Percentiles rank a stretch among this genome's conserved stretches.
These are phyloP conservation scores for Blastobotrys persicus DNA, from an alignment of 1,139 yeast species.

Conservation along the genomic window DNA sequence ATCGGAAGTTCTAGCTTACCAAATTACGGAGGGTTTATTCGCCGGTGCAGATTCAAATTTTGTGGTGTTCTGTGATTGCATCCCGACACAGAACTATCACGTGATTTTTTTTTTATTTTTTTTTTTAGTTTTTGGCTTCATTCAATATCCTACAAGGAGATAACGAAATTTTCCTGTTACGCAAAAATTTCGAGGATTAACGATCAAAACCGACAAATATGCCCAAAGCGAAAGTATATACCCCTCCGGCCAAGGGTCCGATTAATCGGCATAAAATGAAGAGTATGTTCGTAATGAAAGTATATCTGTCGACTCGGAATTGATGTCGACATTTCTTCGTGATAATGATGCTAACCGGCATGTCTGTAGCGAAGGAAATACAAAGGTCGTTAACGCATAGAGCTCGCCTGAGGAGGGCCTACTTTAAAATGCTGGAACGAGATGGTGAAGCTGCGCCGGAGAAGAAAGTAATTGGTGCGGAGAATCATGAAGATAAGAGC, in stretches of 20 bases:
- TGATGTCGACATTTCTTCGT: too few species aligned
- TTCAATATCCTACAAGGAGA: too few species aligned
- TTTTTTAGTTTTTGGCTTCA: conserved; percentile 3
- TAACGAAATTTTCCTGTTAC: too few species aligned
- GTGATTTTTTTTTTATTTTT: conserved; percentile 4
- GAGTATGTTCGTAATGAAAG: conserved; percentile 12
- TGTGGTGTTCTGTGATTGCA: background rate
- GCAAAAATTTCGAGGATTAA: too few species aligned
- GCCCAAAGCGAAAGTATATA: background rate
- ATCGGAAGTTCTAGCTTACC: background rate
- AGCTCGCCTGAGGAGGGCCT: conserved; percentile 78
- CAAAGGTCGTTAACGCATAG: conserved; percentile 74
- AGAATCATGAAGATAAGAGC: too few species aligned
- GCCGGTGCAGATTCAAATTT: background rate
- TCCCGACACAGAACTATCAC: background rate
- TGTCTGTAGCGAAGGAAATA: conserved; percentile 52
- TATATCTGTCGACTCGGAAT: background rate
- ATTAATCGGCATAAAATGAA: conserved; percentile 18
- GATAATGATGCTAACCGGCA: too few species aligned
- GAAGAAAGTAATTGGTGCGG: conserved; percentile 27
- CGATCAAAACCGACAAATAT: background rate
- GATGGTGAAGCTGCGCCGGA: conserved; percentile 41
- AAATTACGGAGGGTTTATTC: background rate
- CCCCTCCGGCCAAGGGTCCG: background rate
- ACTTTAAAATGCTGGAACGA: conserved; percentile 73